These are phyloP conservation scores for Populus pruinosa DNA, from an alignment of 345 rosid species.

Conservation along the genomic window DNA sequence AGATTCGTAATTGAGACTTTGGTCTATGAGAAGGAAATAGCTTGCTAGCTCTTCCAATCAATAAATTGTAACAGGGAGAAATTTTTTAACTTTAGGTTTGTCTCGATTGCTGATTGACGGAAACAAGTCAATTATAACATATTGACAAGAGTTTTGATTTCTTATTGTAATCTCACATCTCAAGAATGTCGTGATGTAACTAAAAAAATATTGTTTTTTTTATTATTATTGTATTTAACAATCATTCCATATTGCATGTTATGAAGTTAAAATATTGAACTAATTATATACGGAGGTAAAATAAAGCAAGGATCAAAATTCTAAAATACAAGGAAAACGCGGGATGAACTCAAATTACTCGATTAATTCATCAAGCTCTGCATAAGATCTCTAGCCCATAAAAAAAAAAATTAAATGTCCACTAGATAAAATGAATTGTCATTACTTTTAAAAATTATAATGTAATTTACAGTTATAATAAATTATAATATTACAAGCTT, in stretches of 20 bases:
- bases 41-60: neutral
- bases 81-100: neutral
- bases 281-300: no score
- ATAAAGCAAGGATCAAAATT: neutral
- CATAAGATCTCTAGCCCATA: neutral
- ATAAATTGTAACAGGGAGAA: neutral
- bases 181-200: neutral
- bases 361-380: neutral
- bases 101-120: neutral
- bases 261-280: no score
- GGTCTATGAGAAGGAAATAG: neutral
- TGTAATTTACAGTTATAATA: neutral
- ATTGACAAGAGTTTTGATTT: neutral
- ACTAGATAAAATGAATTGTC: neutral
- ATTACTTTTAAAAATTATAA: neutral
- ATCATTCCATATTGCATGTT: no score
- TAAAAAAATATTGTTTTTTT: no score
- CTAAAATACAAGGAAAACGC: neutral
- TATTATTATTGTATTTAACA: no score
- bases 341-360: neutral
- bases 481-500: neutral
- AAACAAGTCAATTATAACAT: neutral
- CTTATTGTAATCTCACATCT: neutral
- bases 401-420: neutral
- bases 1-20: slow-evolving; percentile 3